Evolutionary conservation across 108 stramenopile species (phyloP).

Genomic region (Aureococcus anophagefferens): DNA sequence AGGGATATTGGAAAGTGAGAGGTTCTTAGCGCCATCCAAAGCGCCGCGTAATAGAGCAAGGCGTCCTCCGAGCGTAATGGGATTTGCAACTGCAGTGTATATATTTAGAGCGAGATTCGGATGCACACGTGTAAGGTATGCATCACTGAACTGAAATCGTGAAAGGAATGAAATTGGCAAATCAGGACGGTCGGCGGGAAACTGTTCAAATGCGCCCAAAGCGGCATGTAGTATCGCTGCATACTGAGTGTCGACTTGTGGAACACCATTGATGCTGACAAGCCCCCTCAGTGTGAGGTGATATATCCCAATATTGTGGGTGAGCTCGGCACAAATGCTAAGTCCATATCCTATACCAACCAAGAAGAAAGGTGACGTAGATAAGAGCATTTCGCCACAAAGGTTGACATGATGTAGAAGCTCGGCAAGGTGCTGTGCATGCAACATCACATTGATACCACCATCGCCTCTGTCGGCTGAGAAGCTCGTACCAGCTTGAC

Average conservation of each 20-base stretch:
- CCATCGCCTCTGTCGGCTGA: background rate
- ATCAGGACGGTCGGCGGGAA: constrained; percentile 32
- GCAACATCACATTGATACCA: constrained; percentile 15
- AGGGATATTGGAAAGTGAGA: no score
- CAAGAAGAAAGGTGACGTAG: constrained; percentile 29
- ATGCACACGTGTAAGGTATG: constrained; percentile 34
- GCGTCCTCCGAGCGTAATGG: constrained; percentile 41
- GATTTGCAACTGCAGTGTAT: constrained; percentile 45
- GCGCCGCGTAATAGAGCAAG: constrained; percentile 24
- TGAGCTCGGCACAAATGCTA: background rate
- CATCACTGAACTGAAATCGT: constrained; percentile 37
- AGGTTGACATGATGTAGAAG: constrained; percentile 33
- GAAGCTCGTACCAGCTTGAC: constrained; percentile 37
- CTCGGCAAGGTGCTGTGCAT: constrained; percentile 38
- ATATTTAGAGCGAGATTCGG: constrained; percentile 43
- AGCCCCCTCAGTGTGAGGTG: constrained; percentile 17
- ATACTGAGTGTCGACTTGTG: constrained; percentile 34
- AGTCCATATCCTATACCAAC: constrained; percentile 41
- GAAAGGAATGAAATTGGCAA: constrained; percentile 34
- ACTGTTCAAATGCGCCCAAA: constrained; percentile 28
- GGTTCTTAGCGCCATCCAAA: constrained; percentile 22
- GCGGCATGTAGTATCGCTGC: constrained; percentile 36
- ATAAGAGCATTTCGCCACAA: constrained; percentile 33
- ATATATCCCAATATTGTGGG: no score
- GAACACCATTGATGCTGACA: constrained; percentile 33